phyloP scores from a whole-genome alignment of 1,284 basidiomycete species.

The Ceratobasidium sp. region DNA sequence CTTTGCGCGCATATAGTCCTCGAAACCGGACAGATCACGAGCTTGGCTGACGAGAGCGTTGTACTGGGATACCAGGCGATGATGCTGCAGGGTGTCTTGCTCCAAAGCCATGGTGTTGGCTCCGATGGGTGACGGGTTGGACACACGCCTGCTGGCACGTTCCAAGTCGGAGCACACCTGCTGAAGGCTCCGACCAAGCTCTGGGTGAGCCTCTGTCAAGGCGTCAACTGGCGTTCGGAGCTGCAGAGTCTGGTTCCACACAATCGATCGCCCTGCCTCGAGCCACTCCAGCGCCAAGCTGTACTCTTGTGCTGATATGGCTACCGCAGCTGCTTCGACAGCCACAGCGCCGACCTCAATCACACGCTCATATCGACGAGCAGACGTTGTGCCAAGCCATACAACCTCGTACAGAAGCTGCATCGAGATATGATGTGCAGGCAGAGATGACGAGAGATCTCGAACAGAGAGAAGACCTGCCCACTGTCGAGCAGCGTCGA shows the following conservation, averaged over 20 bases:
- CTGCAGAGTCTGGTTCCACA: constrained; percentile 16
- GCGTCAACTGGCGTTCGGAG: constrained; percentile 10
- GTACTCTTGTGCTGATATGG: constrained; percentile 7
- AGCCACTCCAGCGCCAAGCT: constrained; percentile 18
- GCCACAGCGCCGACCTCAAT: neutral
- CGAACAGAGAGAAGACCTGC: neutral
- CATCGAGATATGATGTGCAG: neutral
- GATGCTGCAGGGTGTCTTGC: neutral
- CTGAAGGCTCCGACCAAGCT: neutral
- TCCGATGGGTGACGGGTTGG: neutral
- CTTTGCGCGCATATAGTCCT: constrained; percentile 39
- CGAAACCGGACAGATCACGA: constrained; percentile 34
- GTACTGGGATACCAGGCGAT: constrained; percentile 18
- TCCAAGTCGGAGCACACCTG: neutral
- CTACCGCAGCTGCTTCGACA: constrained; percentile 17
- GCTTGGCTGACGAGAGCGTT: constrained; percentile 35
- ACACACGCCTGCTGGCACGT: neutral
- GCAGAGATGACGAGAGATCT: neutral
- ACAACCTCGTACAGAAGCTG: neutral
- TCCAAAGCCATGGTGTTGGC: neutral
- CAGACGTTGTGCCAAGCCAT: neutral
- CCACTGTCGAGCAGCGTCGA: neutral
- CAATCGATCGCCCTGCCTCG: constrained; percentile 19
- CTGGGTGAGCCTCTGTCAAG: neutral
- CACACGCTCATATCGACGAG: neutral